Base-by-base conservation (phyloP, 2,329 filamentous ascomycete genomes). In the Elsinoe fawcettii region DNA sequence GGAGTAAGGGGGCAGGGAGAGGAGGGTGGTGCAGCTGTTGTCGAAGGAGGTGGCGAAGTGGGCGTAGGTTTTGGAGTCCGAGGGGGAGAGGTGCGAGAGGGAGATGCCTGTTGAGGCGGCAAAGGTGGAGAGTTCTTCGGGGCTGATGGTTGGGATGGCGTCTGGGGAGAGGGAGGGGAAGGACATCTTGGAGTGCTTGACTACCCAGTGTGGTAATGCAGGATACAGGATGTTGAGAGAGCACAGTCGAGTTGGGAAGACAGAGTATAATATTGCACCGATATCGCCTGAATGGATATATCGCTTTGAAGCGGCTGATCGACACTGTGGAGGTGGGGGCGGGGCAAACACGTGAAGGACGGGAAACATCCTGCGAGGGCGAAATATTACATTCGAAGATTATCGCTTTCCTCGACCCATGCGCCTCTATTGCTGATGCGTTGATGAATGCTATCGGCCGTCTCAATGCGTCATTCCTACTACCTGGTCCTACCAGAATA, bases 1-100 rank as follows among this genome's bases (percentile, higher is more conserved):
- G 34, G 71, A 59, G 58, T 71, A 74, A 57, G 74, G 71, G 1
- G 67, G 65, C 34, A 71, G 60, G 22, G 59, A 58, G 22, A 70
- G 60, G 53, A 74, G 55, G 8, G 58, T 57, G 37, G 65, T 51
- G 57, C 64, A 65, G 5, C 62, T 60, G 7, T 64, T 62, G 47
- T 67, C 64, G 57, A 68, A 67, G 55, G 61, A 64, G 58, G 66
- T 66, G 22, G 62, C 63, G 56, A 68, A 64, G 20, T 49, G 39
- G 6, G n/a, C 18, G 41, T 56, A 56, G n/a, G 54, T 47, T 2
- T 25, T 41, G n/a, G 16, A 8, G 18, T 56, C 37, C 4, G 8
- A 61, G 6, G 58, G 25, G 18, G 62, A 25, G 44, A 68, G 62
- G 30, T 59, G 30, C 22, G 61, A 16, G 47, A 68, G 63, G 32